A percentile compares a stretch with the other conserved stretches of the same genome.
phyloP scores from a whole-genome alignment of 2,329 filamentous ascomycete genomes.

The Boeremia exigua region DNA sequence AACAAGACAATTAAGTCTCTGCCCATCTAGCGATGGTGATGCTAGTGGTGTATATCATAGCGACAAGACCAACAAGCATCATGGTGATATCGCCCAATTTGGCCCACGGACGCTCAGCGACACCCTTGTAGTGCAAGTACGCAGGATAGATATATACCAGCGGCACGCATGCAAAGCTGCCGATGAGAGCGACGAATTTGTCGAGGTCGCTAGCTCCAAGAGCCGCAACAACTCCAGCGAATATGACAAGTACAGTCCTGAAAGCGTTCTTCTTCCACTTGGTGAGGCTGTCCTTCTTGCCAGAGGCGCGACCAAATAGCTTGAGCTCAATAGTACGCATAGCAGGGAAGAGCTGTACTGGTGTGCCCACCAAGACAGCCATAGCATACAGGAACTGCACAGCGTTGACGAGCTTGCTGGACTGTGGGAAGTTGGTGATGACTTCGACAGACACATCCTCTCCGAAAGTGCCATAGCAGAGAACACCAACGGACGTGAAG shows the following conservation, averaged over 20 bases:
- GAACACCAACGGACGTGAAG: slow-evolving; percentile 73
- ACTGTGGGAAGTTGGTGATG: slow-evolving; percentile 77
- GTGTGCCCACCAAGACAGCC: slow-evolving; percentile 74
- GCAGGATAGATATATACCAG: slow-evolving; percentile 80
- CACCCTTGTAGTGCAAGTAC: slow-evolving; percentile 71
- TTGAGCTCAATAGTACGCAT: slow-evolving; percentile 73
- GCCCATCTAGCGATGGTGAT: slow-evolving; percentile 61
- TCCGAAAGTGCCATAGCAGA: slow-evolving; percentile 78
- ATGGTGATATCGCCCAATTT: slow-evolving; percentile 67
- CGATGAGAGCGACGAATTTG: slow-evolving; percentile 76
- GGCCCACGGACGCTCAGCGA: slow-evolving; percentile 62
- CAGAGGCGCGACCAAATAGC: slow-evolving; percentile 70
- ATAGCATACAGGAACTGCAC: slow-evolving; percentile 77
- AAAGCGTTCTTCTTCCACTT: slow-evolving; percentile 82
- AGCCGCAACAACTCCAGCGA: slow-evolving; percentile 68
- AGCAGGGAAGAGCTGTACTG: slow-evolving; percentile 77
- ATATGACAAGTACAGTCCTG: slow-evolving; percentile 61
- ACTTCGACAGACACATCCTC: slow-evolving; percentile 72
- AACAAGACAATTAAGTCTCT: slow-evolving; percentile 20
- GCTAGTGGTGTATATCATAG: slow-evolving; percentile 74
- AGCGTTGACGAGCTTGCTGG: slow-evolving; percentile 73
- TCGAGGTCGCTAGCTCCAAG: slow-evolving; percentile 72
- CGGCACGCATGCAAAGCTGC: slow-evolving; percentile 75
- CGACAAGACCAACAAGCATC: slow-evolving; percentile 69
- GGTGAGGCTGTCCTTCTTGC: slow-evolving; percentile 67